phyloP scores from a whole-genome alignment of 179 eudicot species.

The Spinacia oleracea region DNA sequence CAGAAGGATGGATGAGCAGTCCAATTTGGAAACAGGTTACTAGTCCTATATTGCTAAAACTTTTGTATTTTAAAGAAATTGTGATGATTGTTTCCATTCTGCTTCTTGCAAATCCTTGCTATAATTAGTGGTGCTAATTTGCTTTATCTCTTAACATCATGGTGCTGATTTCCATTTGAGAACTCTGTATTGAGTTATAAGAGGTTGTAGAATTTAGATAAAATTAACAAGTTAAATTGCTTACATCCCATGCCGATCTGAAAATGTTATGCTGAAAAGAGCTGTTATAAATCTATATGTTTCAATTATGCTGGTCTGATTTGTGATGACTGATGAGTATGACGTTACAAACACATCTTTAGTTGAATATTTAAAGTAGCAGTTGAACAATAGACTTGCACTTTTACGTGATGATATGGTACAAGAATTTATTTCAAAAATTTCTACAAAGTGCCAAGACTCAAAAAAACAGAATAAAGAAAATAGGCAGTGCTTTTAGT shows the following conservation, averaged over 20 bases:
- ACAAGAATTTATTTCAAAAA: neutral
- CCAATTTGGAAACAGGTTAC: slow-evolving; percentile 97
- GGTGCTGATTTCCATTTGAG: neutral
- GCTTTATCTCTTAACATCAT: neutral
- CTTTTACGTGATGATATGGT: neutral
- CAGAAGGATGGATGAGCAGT: slow-evolving; percentile 75
- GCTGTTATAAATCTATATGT: neutral
- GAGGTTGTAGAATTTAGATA: neutral
- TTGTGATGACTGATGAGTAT: slow-evolving; percentile 1
- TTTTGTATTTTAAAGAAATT: neutral
- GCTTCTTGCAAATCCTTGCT: slow-evolving; percentile 6
- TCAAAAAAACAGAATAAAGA: neutral
- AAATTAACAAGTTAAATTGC: neutral
- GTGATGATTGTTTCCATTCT: neutral
- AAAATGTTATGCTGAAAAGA: neutral
- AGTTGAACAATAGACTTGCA: neutral
- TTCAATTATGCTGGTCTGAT: neutral
- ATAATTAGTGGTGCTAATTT: neutral
- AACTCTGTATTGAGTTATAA: neutral
- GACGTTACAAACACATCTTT: neutral
- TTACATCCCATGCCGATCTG: neutral
- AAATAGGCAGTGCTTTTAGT: neutral
- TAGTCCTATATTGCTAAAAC: neutral
- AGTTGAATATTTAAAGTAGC: neutral
- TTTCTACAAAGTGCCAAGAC: neutral